Evolutionary conservation across 768 basidiomycete genomes (phyloP), one percentile per base, ranked within the genome.

Genomic region (Mycena chlorophos): DNA sequence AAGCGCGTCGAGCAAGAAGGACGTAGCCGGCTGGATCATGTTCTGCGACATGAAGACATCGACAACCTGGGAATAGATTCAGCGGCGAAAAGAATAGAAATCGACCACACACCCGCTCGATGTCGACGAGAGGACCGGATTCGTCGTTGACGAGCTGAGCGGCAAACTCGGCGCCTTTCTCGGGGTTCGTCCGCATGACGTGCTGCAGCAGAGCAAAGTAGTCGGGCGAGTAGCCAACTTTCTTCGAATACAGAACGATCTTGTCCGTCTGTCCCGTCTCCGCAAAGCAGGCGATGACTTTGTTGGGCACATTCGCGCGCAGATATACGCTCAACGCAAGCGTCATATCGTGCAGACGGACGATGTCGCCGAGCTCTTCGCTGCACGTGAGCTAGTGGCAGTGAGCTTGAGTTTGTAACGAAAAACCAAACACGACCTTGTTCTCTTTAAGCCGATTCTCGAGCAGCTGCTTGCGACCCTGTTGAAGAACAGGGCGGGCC

Each of bases 401-500:
- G n/a, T n/a, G 52, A 22, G 31, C 17, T 17, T 8, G 31, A 17
- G 8, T 17, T 8, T 8, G 8, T 34, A 34, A 34, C 31, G 31
- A 45, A 47, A 19, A 62, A 45, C 27, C 20, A 26, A 43, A 19
- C 27, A 17, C 23, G 45, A 88, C 94, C 86, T 98, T 99, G 77
- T 97, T 98, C 80, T 99, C 97, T 74, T 99, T 99, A 58, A 99
- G 75, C 97, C 97, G 98, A 67, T 98, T 98, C 78, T 99, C 97
- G 16, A 99, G 78, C 40, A 98, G 77, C 66, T 98, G 93, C 74
- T 99, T 98, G 71, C 94, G 86, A 30, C 94, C 94, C 74, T 99
- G 97, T 62, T 91, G 88, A 42, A 99, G 76, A 5, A 99, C 97
- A 17, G 97, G 97, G 46, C 94, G 85, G 1, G 97, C 96, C 43